phyloP scores from a whole-genome alignment of 73 alveolate genomes.

The Paramecium primaurelia region DNA sequence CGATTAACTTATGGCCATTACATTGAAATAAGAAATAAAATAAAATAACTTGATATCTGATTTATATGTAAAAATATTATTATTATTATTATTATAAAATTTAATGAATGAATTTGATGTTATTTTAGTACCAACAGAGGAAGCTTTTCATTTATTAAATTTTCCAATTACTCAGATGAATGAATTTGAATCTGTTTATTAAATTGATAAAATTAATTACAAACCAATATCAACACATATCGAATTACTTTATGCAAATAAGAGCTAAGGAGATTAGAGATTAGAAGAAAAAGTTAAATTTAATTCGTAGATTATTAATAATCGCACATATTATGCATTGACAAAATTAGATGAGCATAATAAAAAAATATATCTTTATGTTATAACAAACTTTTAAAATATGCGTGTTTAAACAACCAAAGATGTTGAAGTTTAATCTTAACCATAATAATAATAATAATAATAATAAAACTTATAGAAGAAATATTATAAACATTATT shows the following conservation, averaged over 20 bases:
- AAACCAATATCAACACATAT: neutral
- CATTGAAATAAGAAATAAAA: conserved; percentile 50
- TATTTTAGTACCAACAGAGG: neutral
- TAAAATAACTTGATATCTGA: conserved; percentile 52
- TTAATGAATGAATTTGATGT: neutral
- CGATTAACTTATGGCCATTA: conserved; percentile 52
- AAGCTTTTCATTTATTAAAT: neutral
- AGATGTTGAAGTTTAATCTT: neutral
- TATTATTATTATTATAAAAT: neutral
- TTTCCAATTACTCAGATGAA: neutral
- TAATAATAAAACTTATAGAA: neutral
- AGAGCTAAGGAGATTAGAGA: neutral
- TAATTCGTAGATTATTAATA: neutral
- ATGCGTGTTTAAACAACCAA: neutral
- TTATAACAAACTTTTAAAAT: neutral
- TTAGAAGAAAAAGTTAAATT: neutral
- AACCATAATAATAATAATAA: neutral
- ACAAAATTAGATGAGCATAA: neutral
- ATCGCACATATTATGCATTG: conserved; percentile 9
- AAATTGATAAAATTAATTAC: neutral
- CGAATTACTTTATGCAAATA: neutral
- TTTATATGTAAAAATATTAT: neutral
- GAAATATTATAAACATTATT: neutral
- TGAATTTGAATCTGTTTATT: neutral
- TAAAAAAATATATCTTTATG: neutral